Evolutionary conservation across 495 filamentous ascomycete species (phyloP).

Genomic region (Daldinia bambusicola): DNA sequence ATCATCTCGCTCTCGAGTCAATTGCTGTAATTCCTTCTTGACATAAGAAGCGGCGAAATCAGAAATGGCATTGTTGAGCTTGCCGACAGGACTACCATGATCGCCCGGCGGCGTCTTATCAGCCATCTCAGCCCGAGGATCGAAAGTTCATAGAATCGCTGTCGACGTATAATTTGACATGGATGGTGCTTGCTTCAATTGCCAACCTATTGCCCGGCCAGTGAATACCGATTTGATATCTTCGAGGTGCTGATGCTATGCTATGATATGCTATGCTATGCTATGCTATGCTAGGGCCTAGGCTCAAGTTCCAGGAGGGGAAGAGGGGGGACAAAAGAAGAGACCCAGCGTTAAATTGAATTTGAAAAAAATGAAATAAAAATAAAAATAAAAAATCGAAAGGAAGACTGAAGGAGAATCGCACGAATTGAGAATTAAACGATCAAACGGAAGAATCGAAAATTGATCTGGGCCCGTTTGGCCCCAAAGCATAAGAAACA

Average conservation of each 20-base stretch:
- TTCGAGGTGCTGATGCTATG: not conserved
- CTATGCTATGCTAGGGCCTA: not conserved
- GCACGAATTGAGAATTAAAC: conserved; percentile 11
- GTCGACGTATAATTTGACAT: conserved; percentile 9
- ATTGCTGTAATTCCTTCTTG: conserved; percentile 41
- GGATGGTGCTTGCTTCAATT: conserved; percentile 11
- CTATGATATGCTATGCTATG: not conserved
- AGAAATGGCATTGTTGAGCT: conserved; percentile 42
- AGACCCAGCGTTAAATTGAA: not conserved
- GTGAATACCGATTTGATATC: not conserved
- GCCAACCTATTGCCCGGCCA: not conserved
- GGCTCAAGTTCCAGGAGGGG: conserved; percentile 3
- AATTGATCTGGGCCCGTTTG: conserved; percentile 31
- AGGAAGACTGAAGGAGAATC: not conserved
- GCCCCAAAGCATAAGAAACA: conserved; percentile 22
- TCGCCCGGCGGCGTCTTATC: conserved; percentile 34
- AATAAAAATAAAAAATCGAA: conserved; percentile 3
- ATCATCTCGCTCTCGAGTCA: conserved; percentile 45
- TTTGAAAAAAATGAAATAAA: not conserved
- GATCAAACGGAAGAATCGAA: conserved; percentile 26
- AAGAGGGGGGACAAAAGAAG: not conserved
- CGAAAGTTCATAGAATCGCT: not conserved
- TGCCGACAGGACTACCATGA: conserved; percentile 32
- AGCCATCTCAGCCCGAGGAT: conserved; percentile 36
- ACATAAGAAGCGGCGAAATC: conserved; percentile 45